Base-by-base conservation (phyloP, 768 basidiomycete species). In the Leccinellum luteum region DNA sequence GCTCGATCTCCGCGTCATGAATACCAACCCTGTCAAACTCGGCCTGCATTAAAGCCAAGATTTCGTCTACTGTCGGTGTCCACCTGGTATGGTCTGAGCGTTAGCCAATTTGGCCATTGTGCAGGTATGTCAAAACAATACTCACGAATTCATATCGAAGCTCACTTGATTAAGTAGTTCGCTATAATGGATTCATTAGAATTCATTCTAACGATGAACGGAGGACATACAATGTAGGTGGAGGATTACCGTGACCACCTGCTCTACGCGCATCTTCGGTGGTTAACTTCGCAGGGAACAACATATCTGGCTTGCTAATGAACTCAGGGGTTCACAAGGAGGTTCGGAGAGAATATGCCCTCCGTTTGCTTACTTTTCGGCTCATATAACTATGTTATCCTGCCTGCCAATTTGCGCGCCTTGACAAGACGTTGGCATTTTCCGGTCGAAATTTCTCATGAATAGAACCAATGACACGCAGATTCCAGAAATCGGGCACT, bases 141-240 rank as follows among this genome's bases (percentile, higher is more conserved):
- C 59, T 50, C 3, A 64, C 65, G 23, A 44, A 28, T 47, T 54
- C n/a, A 28, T 19, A 15, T 60, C 52, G 17, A 49, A 12, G 5
- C 14, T 15, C 28, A 49, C 47, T 10, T 6, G 3, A 19, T 38
- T 6, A 7, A 15, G 34, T n/a, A 15, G 15, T 2, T 48, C 47
- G 35, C 66, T 67, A 19, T 3, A 27, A 17, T 4, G 2, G 15
- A 17, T 8, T 0, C 0, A 6, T 66, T 3, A 67, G 44, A 52
- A 38, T 12, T 3, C 19, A 27, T 43, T 25, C 14, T 7, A 1
- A 15, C 2, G 30, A 54, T 51, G 52, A 45, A 5, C 10, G 1
- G 14, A 38, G 6, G 34, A 4, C 3, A 57, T 54, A 60, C 64
- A 41, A 34, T 44, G 3, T 50, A 28, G 8, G 17, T 0, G 0